A percentile compares a stretch with the other conserved stretches of the same genome.
phyloP scores from a whole-genome alignment of 257 asterid species.

The Vinca minor region DNA sequence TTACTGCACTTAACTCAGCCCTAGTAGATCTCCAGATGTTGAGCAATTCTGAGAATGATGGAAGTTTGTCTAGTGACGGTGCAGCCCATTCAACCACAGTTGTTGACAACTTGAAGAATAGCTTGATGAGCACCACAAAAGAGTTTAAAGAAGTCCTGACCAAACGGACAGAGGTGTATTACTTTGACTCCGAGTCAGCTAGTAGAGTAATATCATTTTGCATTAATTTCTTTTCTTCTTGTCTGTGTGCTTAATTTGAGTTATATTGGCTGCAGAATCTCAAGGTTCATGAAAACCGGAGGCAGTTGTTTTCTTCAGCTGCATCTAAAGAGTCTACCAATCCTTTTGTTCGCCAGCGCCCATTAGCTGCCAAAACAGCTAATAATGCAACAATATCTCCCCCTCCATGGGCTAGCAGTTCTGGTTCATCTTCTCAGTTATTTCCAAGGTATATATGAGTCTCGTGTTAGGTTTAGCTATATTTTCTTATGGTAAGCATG shows the following conservation, averaged over 20 bases:
- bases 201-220: neutral
- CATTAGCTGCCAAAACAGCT: conserved; percentile 62
- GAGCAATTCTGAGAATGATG: conserved; percentile 49
- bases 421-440: conserved; percentile 45
- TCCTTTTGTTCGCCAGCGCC: conserved; percentile 82
- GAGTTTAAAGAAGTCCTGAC: conserved; percentile 76
- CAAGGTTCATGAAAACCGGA: conserved; percentile 70
- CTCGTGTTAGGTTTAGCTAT: neutral
- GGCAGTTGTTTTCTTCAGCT: conserved; percentile 64
- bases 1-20: conserved; percentile 54
- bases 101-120: conserved; percentile 72
- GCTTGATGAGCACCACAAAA: conserved; percentile 69
- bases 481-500: neutral
- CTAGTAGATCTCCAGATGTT: conserved; percentile 62
- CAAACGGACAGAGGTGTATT: conserved; percentile 49
- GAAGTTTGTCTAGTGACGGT: conserved; percentile 59
- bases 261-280: conserved; percentile 38
- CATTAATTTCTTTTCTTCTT: neutral
- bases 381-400: conserved; percentile 54
- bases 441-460: conserved; percentile 44
- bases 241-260: neutral
- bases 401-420: conserved; percentile 72
- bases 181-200: conserved; percentile 5
- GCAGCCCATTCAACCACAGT: conserved; percentile 70
- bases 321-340: conserved; percentile 62